phyloP scores from a whole-genome alignment of 2,329 filamentous ascomycete species.

The Aureobasidium sp. region DNA sequence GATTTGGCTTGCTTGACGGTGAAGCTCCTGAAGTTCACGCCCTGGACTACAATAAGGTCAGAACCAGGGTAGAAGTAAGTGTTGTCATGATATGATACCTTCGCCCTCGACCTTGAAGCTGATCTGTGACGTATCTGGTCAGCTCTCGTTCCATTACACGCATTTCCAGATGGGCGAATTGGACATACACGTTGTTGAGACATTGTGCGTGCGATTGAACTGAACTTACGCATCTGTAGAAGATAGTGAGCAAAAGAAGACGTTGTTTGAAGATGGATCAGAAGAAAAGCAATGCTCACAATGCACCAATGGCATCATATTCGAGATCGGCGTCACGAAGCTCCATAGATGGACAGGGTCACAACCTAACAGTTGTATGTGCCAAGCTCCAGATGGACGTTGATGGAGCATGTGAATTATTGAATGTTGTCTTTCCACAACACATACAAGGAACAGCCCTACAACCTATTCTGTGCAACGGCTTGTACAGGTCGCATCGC shows the following conservation, averaged over 20 bases:
- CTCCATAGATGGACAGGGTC: background rate
- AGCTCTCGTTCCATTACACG: background rate
- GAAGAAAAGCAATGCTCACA: background rate
- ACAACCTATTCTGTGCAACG: background rate
- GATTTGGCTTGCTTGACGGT: slow-evolving; percentile 38
- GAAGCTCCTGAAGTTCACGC: slow-evolving; percentile 44
- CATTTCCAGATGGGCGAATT: background rate
- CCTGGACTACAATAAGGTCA: slow-evolving; percentile 33
- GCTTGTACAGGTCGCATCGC: background rate
- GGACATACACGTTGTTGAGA: slow-evolving; percentile 27
- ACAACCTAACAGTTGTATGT: background rate
- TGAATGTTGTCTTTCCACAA: background rate
- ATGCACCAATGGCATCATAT: background rate
- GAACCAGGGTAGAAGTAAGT: background rate
- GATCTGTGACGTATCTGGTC: slow-evolving; percentile 30
- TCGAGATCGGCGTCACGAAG: background rate
- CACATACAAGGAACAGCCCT: background rate
- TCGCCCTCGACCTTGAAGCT: slow-evolving; percentile 41
- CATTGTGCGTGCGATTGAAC: slow-evolving; percentile 20
- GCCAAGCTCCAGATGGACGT: slow-evolving; percentile 4
- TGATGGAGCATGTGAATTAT: slow-evolving; percentile 11
- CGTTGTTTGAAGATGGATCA: background rate
- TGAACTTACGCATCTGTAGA: slow-evolving; percentile 16
- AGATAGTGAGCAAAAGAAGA: background rate
- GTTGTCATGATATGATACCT: background rate